Conservation (phyloP, 1,139 yeast species). For the Diutina siamensis region DNA sequence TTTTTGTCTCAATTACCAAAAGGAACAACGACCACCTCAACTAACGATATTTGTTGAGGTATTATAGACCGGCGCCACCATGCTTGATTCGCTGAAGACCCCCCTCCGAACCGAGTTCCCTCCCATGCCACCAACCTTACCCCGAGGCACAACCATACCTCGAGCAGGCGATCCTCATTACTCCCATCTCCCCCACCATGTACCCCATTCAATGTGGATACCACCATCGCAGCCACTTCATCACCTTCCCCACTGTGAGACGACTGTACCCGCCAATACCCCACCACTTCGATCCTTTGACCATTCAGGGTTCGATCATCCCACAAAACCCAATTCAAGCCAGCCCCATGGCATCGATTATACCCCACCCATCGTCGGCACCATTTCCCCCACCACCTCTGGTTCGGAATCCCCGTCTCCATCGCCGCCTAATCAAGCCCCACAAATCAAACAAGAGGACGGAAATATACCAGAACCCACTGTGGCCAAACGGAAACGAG, state of each 20-base stretch:
- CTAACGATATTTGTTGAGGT: no score
- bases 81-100: neutral
- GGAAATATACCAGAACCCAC: neutral
- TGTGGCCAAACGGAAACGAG: slow-evolving; percentile 26
- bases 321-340: no score
- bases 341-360: no score
- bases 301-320: no score
- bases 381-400: no score
- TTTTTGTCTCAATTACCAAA: neutral
- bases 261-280: neutral
- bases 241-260: neutral
- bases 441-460: no score
- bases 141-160: neutral
- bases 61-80: no score
- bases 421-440: no score
- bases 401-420: no score
- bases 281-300: no score
- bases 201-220: neutral
- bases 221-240: neutral
- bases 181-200: neutral
- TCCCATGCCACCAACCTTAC: neutral
- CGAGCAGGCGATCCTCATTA: neutral
- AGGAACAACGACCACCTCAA: no score
- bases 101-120: neutral
- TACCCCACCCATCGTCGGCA: no score